Percentiles rank a stretch among this genome's conserved stretches.
phyloP scores from a whole-genome alignment of 2,329 filamentous ascomycete genomes.

The Sclerotiophoma versabilis region DNA sequence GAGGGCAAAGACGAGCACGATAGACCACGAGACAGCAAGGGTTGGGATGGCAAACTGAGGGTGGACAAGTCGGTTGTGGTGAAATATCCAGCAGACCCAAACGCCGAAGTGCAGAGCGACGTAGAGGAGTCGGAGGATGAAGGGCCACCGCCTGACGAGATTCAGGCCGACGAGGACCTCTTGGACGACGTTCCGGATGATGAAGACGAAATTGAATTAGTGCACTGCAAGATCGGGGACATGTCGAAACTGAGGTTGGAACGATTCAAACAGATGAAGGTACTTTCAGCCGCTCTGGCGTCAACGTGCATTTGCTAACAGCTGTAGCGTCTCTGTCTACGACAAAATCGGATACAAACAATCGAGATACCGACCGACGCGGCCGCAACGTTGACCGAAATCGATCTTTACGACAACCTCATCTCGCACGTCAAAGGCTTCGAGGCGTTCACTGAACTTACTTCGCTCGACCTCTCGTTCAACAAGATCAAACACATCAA shows the following conservation, averaged over 20 bases:
- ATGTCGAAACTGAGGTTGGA: conserved; percentile 81
- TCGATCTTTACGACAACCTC: conserved; percentile 97
- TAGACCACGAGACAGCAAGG: conserved; percentile 55
- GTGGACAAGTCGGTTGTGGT: conserved; percentile 65
- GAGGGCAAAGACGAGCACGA: conserved; percentile 34
- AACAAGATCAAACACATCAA: conserved; percentile 99
- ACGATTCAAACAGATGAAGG: conserved; percentile 77
- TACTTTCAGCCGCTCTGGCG: conserved; percentile 32
- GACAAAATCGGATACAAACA: conserved; percentile 85
- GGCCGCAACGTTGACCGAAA: conserved; percentile 73
- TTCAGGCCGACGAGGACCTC: conserved; percentile 57
- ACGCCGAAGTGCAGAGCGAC: conserved; percentile 73
- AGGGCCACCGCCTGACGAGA: conserved; percentile 44
- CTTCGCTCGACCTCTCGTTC: conserved; percentile 88
- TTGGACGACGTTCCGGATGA: conserved; percentile 65
- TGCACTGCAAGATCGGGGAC: conserved; percentile 84
- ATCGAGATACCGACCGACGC: conserved; percentile 77
- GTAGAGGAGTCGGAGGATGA: conserved; percentile 81
- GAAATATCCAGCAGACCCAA: conserved; percentile 54
- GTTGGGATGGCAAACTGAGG: conserved; percentile 85
- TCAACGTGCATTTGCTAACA: conserved; percentile 6
- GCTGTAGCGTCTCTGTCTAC: conserved; percentile 76
- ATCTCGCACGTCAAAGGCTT: conserved; percentile 86
- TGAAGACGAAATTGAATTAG: conserved; percentile 74
- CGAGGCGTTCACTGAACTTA: conserved; percentile 77